These are phyloP conservation scores for Colletotrichum tropicale DNA, from an alignment of 2,329 filamentous ascomycete genomes.

Conservation along the genomic window DNA sequence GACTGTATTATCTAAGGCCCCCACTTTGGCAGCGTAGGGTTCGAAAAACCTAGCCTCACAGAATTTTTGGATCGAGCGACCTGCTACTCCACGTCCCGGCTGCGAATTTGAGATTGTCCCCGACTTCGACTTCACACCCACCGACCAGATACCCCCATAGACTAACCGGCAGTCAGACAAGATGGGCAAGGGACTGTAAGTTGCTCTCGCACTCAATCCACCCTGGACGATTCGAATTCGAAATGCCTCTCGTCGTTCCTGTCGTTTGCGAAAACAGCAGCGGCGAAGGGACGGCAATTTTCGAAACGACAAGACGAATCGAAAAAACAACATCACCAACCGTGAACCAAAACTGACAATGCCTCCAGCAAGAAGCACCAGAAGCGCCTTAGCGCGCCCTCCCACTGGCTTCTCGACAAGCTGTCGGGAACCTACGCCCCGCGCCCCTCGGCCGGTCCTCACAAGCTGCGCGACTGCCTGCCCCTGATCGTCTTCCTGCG, in stretches of 20 bases:
- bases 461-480: slow-evolving; percentile 99
- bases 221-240: neutral
- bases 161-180: slow-evolving; percentile 40
- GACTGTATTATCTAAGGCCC: slow-evolving; percentile 6
- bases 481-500: slow-evolving; percentile 98
- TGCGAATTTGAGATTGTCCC: neutral
- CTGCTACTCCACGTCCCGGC: slow-evolving; percentile 5
- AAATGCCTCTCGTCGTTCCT: neutral
- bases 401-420: slow-evolving; percentile 99
- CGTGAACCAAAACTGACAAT: slow-evolving; percentile 33
- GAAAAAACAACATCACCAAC: neutral
- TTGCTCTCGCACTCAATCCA: slow-evolving; percentile 22
- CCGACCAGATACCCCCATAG: slow-evolving; percentile 21
- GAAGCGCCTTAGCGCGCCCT: slow-evolving; percentile 98
- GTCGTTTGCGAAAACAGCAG: neutral
- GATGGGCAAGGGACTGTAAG: slow-evolving; percentile 71
- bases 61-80: neutral
- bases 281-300: neutral
- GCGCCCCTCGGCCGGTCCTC: slow-evolving; percentile 81
- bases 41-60: slow-evolving; percentile 14
- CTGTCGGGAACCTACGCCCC: slow-evolving; percentile 88
- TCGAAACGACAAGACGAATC: neutral
- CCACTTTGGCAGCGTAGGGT: neutral
- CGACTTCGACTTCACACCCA: slow-evolving; percentile 11
- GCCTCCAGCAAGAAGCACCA: slow-evolving; percentile 91